Percentiles rank a stretch among this genome's conserved stretches.
These are phyloP conservation scores for Xerocomellus chrysenteron DNA, from an alignment of 768 basidiomycete species.

Conservation along the genomic window DNA sequence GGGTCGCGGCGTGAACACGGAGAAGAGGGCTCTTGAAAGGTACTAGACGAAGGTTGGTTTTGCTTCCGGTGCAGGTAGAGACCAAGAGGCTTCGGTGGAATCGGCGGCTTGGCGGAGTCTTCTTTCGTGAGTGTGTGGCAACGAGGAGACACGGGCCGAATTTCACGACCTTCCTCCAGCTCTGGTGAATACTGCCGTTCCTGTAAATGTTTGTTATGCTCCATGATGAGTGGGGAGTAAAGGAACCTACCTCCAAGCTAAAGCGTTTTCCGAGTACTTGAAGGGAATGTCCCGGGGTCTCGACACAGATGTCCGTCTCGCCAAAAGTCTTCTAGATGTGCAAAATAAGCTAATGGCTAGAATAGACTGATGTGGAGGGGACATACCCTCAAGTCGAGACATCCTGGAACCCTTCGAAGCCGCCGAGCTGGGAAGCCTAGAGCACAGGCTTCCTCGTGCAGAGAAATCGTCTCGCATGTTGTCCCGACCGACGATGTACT, in stretches of 20 bases:
- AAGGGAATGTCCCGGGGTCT: neutral
- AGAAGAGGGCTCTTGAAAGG: neutral
- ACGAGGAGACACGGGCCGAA: neutral
- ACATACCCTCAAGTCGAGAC: conserved; percentile 3
- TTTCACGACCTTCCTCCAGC: neutral
- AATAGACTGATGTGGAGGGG: too few relatives aligned
- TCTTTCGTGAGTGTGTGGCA: neutral
- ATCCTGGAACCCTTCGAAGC: conserved; percentile 7
- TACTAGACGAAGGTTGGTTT: neutral
- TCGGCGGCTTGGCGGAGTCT: neutral
- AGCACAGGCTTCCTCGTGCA: neutral
- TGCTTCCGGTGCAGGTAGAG: neutral
- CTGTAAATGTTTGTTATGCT: neutral
- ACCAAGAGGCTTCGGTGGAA: conserved; percentile 5
- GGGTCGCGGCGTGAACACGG: conserved; percentile 5
- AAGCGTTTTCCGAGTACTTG: neutral
- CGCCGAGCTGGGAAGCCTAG: neutral
- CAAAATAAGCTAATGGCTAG: neutral
- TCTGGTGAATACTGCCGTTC: neutral
- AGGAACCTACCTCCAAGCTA: neutral
- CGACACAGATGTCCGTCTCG: neutral
- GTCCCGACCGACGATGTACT: conserved; percentile 2
- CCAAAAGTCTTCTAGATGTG: neutral
- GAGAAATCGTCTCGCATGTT: neutral
- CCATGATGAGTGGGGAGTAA: neutral